Evolutionary conservation across 2,329 filamentous ascomycete genomes (phyloP).

Genomic region (Nemania sp.): DNA sequence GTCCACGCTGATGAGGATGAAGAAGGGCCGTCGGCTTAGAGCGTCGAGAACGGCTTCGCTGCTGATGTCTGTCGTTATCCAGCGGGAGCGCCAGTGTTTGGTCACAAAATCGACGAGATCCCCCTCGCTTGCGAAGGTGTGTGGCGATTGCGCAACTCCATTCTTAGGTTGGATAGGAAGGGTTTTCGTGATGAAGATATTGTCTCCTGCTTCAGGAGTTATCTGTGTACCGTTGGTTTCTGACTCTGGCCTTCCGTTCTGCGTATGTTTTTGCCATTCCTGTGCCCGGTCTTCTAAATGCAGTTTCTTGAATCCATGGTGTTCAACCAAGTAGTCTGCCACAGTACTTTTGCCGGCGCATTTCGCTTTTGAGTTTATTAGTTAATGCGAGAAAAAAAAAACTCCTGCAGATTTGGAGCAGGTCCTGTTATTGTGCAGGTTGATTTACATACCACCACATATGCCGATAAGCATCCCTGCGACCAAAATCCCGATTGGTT

Average conservation of each 20-base stretch:
- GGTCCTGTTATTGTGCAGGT: too few relatives aligned
- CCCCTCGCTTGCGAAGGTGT: conserved; percentile 63
- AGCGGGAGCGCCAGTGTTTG: conserved; percentile 77
- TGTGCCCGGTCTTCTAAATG: conserved; percentile 50
- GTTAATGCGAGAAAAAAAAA: conserved; percentile 5
- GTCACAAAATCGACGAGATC: conserved; percentile 84
- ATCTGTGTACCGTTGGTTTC: conserved; percentile 1
- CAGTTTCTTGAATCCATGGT: conserved; percentile 79
- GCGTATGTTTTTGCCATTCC: neutral
- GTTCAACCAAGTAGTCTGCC: conserved; percentile 80
- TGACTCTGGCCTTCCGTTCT: neutral
- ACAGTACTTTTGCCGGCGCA: conserved; percentile 92
- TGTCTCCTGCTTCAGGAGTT: neutral
- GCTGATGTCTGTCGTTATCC: conserved; percentile 83
- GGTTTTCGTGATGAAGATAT: neutral
- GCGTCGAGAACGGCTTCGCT: conserved; percentile 73
- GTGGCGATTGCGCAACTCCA: conserved; percentile 19
- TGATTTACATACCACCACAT: conserved; percentile 69
- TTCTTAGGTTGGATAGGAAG: conserved; percentile 5
- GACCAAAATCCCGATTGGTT: neutral
- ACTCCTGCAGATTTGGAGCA: neutral
- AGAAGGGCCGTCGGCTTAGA: conserved; percentile 82
- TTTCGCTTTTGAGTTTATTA: conserved; percentile 58
- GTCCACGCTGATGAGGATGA: conserved; percentile 89
- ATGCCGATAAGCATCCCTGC: conserved; percentile 69